Conservation (phyloP, 2,329 filamentous ascomycete species). For the Neonectria neomacrospora region DNA sequence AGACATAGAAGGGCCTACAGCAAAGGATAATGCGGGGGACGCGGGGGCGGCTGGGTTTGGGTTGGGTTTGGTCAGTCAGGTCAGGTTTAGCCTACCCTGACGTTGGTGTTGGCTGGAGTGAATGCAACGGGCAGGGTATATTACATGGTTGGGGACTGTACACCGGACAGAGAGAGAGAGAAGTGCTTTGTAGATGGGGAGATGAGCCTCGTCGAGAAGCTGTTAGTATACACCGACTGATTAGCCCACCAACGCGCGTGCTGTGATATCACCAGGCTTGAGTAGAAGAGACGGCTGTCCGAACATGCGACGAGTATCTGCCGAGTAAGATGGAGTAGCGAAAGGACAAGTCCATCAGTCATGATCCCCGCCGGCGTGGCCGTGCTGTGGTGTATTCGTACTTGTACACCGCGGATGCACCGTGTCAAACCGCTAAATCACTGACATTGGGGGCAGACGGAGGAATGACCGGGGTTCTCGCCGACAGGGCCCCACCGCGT, state of each 20-base stretch:
- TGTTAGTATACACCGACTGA: background rate
- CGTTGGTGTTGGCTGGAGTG: background rate
- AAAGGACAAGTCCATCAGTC: background rate
- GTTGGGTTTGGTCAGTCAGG: background rate
- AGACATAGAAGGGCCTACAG: constrained; percentile 19
- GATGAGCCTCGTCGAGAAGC: background rate
- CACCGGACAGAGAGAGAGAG: background rate
- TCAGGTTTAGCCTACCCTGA: background rate
- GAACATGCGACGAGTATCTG: background rate
- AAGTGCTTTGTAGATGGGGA: constrained; percentile 1
- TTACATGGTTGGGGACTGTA: background rate
- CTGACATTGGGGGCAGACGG: constrained; percentile 21
- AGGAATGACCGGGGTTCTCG: constrained; percentile 38
- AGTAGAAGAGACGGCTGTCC: background rate
- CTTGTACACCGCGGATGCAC: background rate
- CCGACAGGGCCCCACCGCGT: constrained; percentile 30
- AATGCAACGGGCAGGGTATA: constrained; percentile 3
- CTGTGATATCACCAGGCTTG: background rate
- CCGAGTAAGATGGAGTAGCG: background rate
- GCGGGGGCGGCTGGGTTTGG: constrained; percentile 6
- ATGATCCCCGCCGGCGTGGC: background rate
- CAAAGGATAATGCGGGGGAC: constrained; percentile 20
- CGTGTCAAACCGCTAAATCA: background rate
- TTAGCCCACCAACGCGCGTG: background rate
- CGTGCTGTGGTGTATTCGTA: background rate